A percentile compares a stretch with the other conserved stretches of the same genome.
Evolutionary conservation across 345 rosid species (phyloP).

Genomic region (Arabidopsis suecica): DNA sequence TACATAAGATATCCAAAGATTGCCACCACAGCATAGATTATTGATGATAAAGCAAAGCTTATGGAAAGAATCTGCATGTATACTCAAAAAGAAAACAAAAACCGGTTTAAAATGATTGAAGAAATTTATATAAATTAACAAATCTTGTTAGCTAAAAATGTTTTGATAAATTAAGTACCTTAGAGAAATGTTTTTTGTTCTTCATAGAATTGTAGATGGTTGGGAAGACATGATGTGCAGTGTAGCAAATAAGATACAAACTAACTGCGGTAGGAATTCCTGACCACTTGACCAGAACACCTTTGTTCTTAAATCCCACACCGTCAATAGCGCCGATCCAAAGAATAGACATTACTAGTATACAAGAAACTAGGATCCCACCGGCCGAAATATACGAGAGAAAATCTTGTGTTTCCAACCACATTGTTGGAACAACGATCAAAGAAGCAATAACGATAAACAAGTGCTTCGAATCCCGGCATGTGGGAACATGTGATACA

Average conservation of each 20-base stretch:
- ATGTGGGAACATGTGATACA: conserved; percentile 23
- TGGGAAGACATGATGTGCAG: conserved; percentile 88
- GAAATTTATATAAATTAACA: neutral
- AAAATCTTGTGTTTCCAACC: conserved; percentile 14
- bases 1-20: conserved; percentile 27
- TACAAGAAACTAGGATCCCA: neutral
- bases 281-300: conserved; percentile 6
- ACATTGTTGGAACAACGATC: neutral
- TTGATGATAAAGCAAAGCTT: conserved; percentile 16
- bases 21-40: conserved; percentile 14
- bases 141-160: neutral
- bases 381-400: conserved; percentile 8
- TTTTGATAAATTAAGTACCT: conserved; percentile 20
- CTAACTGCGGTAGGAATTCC: conserved; percentile 60
- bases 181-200: conserved; percentile 65
- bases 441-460: conserved; percentile 10
- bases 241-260: conserved; percentile 74
- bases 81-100: neutral
- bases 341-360: neutral
- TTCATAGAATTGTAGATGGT: conserved; percentile 71
- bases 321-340: conserved; percentile 19
- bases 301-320: conserved; percentile 6
- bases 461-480: neutral
- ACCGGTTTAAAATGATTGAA: neutral
- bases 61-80: neutral